phyloP scores from a whole-genome alignment of 139 green algal species.

The Closterium sp. region DNA sequence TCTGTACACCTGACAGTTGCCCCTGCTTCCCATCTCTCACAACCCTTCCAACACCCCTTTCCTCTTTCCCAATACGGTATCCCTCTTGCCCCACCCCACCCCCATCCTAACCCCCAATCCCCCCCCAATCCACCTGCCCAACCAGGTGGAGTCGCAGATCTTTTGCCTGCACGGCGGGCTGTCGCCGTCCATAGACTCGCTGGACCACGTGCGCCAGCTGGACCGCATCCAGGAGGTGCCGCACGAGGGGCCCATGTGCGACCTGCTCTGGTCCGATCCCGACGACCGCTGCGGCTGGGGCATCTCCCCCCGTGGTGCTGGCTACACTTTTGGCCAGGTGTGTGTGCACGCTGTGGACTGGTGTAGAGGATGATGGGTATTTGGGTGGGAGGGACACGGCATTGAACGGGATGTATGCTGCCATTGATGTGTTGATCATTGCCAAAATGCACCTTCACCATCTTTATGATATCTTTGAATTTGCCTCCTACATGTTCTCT shows the following conservation, averaged over 20 bases:
- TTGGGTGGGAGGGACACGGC: not conserved
- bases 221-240: conserved; percentile 92
- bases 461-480: not conserved
- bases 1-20: not conserved
- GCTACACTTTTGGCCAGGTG: conserved; percentile 94
- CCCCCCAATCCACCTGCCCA: no score
- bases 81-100: not conserved
- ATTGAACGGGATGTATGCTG: not conserved
- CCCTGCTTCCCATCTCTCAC: not conserved
- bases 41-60: not conserved
- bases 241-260: conserved; percentile 90
- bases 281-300: conserved; percentile 97
- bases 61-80: not conserved
- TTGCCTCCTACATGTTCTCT: not conserved
- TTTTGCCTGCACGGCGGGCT: conserved; percentile 98
- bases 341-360: not conserved
- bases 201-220: conserved; percentile 91
- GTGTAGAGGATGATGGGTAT: no score
- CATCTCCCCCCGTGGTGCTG: conserved; percentile 93
- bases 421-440: no score
- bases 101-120: no score
- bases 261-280: conserved; percentile 97
- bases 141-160: conserved; percentile 68
- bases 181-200: conserved; percentile 90
- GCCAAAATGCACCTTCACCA: no score